Evolutionary conservation across 441 rosid species (phyloP).

Genomic region (Arabidopsis lyrata): DNA sequence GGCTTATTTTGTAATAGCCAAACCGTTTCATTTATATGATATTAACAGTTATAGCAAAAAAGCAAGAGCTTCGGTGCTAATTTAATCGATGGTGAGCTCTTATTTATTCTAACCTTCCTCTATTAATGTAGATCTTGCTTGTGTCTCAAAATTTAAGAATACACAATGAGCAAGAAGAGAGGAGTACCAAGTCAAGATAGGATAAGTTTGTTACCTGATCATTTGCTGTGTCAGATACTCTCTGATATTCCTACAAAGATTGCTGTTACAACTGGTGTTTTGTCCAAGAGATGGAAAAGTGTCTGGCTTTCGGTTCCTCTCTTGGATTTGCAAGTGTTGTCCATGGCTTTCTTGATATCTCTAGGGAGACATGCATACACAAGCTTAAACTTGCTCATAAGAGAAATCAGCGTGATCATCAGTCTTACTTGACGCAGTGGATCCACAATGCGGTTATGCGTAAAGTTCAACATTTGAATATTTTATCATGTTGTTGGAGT

Average conservation of each 20-base stretch:
- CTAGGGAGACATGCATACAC: background rate
- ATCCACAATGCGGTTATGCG: background rate
- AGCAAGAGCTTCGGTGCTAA: no score
- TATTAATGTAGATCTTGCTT: background rate
- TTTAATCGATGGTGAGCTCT: no score
- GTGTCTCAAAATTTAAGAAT: background rate
- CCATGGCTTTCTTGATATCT: background rate
- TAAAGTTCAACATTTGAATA: constrained; percentile 1
- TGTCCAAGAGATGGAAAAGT: constrained; percentile 28
- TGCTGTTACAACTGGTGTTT: background rate
- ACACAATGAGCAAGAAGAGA: constrained; percentile 1
- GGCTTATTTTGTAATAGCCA: no score
- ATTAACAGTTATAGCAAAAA: no score
- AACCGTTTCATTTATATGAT: no score
- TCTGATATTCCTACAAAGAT: constrained; percentile 9
- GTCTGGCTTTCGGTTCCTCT: constrained; percentile 7
- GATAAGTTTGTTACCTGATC: constrained; percentile 28
- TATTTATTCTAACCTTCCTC: no score
- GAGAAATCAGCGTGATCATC: background rate
- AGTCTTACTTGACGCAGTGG: constrained; percentile 1
- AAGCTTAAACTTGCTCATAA: background rate
- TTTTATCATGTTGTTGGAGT: background rate
- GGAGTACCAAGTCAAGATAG: background rate
- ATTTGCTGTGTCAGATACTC: constrained; percentile 19
- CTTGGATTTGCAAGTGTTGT: no score